These are phyloP conservation scores for Acidiella bohemica DNA, from an alignment of 495 filamentous ascomycete genomes.

Conservation along the genomic window DNA sequence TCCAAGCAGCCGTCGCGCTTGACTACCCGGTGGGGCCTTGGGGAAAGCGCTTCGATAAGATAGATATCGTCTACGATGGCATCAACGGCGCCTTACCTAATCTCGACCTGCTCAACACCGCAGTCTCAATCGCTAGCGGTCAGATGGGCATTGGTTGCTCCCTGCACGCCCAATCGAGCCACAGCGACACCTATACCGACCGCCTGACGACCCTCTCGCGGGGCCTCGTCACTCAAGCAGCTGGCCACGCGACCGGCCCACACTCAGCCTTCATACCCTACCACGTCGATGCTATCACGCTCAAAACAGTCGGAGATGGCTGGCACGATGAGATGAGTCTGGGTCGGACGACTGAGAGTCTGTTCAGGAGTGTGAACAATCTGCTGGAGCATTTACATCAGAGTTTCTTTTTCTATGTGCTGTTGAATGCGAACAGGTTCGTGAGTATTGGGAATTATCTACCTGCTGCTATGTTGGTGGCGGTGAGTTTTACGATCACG, in stretches of 20 bases:
- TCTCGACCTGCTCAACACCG: conserved; percentile 87
- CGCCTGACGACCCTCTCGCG: conserved; percentile 80
- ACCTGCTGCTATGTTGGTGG: conserved; percentile 90
- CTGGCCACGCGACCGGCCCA: conserved; percentile 79
- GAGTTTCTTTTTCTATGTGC: conserved; percentile 97
- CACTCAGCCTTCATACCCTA: conserved; percentile 96
- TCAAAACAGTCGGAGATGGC: conserved; percentile 77
- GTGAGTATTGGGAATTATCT: conserved; percentile 97
- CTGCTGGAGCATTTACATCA: conserved; percentile 93
- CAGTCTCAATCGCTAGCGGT: conserved; percentile 70
- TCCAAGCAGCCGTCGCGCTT: conserved; percentile 87
- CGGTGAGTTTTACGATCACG: conserved; percentile 88
- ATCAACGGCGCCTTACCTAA: conserved; percentile 94
- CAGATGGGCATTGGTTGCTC: conserved; percentile 81
- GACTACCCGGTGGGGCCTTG: conserved; percentile 62
- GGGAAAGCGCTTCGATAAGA: conserved; percentile 63
- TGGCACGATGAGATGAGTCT: conserved; percentile 97
- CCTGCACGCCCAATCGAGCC: conserved; percentile 77
- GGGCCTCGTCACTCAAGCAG: conserved; percentile 82
- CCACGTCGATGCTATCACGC: conserved; percentile 89
- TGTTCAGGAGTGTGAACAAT: conserved; percentile 88
- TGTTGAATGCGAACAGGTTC: conserved; percentile 80
- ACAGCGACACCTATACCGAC: conserved; percentile 67
- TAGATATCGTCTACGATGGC: conserved; percentile 91
- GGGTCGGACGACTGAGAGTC: conserved; percentile 74